phyloP scores from a whole-genome alignment of 805 yeast species.

The Kodamaea hsintzibuensis region DNA sequence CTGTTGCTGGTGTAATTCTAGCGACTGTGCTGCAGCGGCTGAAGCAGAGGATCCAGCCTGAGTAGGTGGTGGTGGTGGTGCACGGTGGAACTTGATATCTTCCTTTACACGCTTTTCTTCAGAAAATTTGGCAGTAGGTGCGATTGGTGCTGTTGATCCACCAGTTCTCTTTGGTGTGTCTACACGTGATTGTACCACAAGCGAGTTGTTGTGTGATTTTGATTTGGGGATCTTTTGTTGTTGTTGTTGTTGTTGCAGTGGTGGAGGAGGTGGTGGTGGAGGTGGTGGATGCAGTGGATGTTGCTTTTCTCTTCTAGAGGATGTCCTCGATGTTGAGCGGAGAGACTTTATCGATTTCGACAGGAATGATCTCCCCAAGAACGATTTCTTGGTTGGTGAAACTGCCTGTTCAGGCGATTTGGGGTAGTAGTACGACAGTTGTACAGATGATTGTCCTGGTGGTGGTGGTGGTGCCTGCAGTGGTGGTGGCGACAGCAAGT shows the following conservation, averaged over 20 bases:
- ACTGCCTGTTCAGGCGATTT: constrained; percentile 14
- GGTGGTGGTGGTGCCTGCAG: constrained; percentile 12
- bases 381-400: constrained; percentile 16
- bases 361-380: constrained; percentile 38
- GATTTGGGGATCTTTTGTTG: constrained; percentile 37
- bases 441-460: background rate
- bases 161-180: constrained; percentile 23
- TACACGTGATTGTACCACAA: constrained; percentile 27
- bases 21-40: background rate
- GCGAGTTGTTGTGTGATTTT: constrained; percentile 41
- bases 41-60: background rate
- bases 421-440: constrained; percentile 8
- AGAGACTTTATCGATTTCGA: constrained; percentile 38
- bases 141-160: constrained; percentile 39
- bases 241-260: constrained; percentile 3
- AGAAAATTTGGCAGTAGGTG: constrained; percentile 30
- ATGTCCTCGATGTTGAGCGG: constrained; percentile 21
- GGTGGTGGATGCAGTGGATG: constrained; percentile 14
- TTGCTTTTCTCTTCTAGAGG: constrained; percentile 17
- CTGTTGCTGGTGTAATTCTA: constrained; percentile 1
- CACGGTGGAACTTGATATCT: constrained; percentile 36
- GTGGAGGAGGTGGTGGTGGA: constrained; percentile 15
- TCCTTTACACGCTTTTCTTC: constrained; percentile 18
- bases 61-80: constrained; percentile 46
- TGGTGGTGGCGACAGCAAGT: constrained; percentile 1